Percentiles rank a stretch among this genome's conserved stretches.
These are phyloP conservation scores for Haplographium delicatum DNA, from an alignment of 495 filamentous ascomycete genomes.

Conservation along the genomic window DNA sequence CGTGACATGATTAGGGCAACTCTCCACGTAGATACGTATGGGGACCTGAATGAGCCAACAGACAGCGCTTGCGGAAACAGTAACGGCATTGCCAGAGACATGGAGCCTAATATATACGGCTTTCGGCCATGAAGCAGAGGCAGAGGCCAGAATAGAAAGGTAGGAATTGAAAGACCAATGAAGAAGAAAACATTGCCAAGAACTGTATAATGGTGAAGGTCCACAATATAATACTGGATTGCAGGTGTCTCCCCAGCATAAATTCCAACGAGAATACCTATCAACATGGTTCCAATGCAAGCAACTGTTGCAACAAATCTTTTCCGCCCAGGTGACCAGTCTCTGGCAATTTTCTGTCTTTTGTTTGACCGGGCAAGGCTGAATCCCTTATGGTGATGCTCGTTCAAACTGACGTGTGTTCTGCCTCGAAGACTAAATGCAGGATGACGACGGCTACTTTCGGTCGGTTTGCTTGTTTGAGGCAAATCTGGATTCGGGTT, in stretches of 20 bases:
- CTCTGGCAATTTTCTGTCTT: slow-evolving; percentile 52
- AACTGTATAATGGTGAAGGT: slow-evolving; percentile 58
- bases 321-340: slow-evolving; percentile 61
- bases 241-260: slow-evolving; percentile 71
- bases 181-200: slow-evolving; percentile 70
- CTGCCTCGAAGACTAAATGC: slow-evolving; percentile 30
- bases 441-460: slow-evolving; percentile 14
- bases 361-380: slow-evolving; percentile 48
- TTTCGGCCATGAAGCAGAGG: slow-evolving; percentile 73
- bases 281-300: slow-evolving; percentile 62
- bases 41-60: slow-evolving; percentile 48
- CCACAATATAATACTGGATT: slow-evolving; percentile 66
- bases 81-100: slow-evolving; percentile 62
- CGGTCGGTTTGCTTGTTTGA: slow-evolving; percentile 27
- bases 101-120: slow-evolving; percentile 61
- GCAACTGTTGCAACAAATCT: slow-evolving; percentile 59
- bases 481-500: slow-evolving; percentile 13
- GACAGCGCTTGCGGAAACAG: slow-evolving; percentile 69
- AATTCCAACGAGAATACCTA: slow-evolving; percentile 65
- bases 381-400: slow-evolving; percentile 37
- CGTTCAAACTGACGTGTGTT: slow-evolving; percentile 26
- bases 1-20: slow-evolving; percentile 57
- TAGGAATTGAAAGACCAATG: slow-evolving; percentile 60
- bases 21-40: slow-evolving; percentile 49
- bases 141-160: slow-evolving; percentile 65